These are phyloP conservation scores for Rhizoclosmatium globosum DNA, from an alignment of 192 early-diverging fungal genomes.

Conservation along the genomic window DNA sequence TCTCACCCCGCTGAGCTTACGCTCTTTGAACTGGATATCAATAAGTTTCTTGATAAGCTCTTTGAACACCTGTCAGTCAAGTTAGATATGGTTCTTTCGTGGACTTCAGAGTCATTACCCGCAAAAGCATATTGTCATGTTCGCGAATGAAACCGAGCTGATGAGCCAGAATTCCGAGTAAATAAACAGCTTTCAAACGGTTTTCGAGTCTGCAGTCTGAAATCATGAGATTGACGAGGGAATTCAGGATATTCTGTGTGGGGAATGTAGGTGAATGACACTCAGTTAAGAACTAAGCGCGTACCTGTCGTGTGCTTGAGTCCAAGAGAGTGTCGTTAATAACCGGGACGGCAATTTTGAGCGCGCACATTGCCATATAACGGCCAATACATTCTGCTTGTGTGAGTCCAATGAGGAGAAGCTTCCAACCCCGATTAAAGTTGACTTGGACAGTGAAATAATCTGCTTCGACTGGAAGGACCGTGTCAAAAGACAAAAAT, in stretches of 20 bases:
- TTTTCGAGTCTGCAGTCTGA: constrained; percentile 63
- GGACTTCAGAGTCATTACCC: constrained; percentile 37
- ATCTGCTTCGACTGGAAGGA: constrained; percentile 52
- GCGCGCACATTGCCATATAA: constrained; percentile 60
- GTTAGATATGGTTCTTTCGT: constrained; percentile 24
- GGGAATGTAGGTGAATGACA: background rate
- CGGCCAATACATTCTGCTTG: constrained; percentile 63
- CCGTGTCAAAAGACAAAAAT: background rate
- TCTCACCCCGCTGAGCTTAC: constrained; percentile 33
- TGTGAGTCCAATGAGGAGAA: constrained; percentile 57
- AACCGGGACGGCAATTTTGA: constrained; percentile 54
- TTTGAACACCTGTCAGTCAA: constrained; percentile 50
- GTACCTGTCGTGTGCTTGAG: constrained; percentile 53
- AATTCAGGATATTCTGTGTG: constrained; percentile 44
- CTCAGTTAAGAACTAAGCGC: constrained; percentile 2
- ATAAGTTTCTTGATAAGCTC: constrained; percentile 53
- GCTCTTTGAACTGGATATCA: constrained; percentile 56
- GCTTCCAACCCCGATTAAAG: constrained; percentile 65
- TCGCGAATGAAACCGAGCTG: constrained; percentile 56
- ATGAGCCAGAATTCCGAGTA: constrained; percentile 56
- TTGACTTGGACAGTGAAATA: constrained; percentile 61
- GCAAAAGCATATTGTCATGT: constrained; percentile 51
- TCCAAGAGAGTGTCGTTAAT: constrained; percentile 63
- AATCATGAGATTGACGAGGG: constrained; percentile 55
- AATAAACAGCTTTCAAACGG: constrained; percentile 59